These are phyloP conservation scores for Leccinellum luteum DNA, from an alignment of 768 basidiomycete species.

Conservation along the genomic window DNA sequence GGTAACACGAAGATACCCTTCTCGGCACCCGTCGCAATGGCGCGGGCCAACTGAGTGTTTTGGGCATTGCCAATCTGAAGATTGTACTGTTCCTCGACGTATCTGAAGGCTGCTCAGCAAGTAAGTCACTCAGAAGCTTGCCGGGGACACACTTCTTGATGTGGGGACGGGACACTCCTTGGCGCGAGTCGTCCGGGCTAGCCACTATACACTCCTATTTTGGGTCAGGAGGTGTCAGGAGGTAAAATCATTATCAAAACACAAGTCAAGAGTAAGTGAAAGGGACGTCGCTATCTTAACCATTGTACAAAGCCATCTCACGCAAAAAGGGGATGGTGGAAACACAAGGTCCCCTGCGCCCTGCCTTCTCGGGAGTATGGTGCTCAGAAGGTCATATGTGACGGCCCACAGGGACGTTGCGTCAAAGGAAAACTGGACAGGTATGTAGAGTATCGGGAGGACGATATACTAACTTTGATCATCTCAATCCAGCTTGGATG, in stretches of 20 bases:
- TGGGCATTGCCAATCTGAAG: slow-evolving; percentile 79
- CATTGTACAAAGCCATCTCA: slow-evolving; percentile 12
- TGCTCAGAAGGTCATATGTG: slow-evolving; percentile 7
- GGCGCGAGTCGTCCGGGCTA: slow-evolving; percentile 71
- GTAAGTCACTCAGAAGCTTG: slow-evolving; percentile 9
- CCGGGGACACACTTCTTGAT: slow-evolving; percentile 80
- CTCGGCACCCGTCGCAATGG: slow-evolving; percentile 78
- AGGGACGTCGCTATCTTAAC: background rate
- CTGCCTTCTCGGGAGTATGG: slow-evolving; percentile 37
- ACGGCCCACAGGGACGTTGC: slow-evolving; percentile 2
- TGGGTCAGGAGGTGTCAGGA: slow-evolving; percentile 20
- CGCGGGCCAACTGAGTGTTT: slow-evolving; percentile 72
- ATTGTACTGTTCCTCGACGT: slow-evolving; percentile 79
- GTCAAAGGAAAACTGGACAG: slow-evolving; percentile 13
- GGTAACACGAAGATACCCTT: slow-evolving; percentile 83
- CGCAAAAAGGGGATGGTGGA: slow-evolving; percentile 7
- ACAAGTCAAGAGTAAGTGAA: slow-evolving; percentile 7
- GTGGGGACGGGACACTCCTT: slow-evolving; percentile 83
- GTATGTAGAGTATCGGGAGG: slow-evolving; percentile 10
- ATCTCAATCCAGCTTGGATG: slow-evolving; percentile 70
- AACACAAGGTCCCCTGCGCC: slow-evolving; percentile 34
- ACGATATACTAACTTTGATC: slow-evolving; percentile 62
- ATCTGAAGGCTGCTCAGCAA: slow-evolving; percentile 47
- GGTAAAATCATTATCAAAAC: slow-evolving; percentile 8
- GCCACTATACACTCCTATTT: slow-evolving; percentile 79